These are phyloP conservation scores for Xanthoconium separans DNA, from an alignment of 1,284 basidiomycete species.

Conservation along the genomic window DNA sequence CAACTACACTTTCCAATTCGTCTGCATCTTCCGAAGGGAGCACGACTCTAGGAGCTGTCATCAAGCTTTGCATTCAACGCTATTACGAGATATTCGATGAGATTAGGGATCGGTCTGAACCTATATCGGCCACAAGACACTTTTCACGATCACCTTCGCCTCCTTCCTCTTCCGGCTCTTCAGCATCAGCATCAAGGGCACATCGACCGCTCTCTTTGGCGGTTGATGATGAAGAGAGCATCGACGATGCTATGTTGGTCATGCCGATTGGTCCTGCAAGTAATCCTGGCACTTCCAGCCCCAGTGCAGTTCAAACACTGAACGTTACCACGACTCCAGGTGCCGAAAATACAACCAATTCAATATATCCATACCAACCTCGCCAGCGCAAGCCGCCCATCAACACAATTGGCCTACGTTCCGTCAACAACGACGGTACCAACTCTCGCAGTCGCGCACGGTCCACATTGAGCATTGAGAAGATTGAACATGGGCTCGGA, in stretches of 20 bases:
- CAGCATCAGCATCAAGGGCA: constrained; percentile 22
- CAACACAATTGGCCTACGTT: constrained; percentile 28
- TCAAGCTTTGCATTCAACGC: constrained; percentile 75
- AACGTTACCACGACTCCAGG: constrained; percentile 4
- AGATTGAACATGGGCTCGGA: constrained; percentile 32
- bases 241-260: constrained; percentile 72
- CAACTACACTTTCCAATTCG: constrained; percentile 23
- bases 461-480: constrained; percentile 64
- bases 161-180: constrained; percentile 30
- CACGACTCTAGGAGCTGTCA: constrained; percentile 68
- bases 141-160: constrained; percentile 29
- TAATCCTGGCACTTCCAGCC: constrained; percentile 9
- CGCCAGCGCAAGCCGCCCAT: constrained; percentile 37
- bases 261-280: constrained; percentile 62
- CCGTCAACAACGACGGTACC: constrained; percentile 30
- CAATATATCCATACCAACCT: constrained; percentile 36
- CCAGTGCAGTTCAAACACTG: constrained; percentile 11
- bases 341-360: neutral
- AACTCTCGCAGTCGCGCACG: constrained; percentile 42
- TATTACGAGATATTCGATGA: constrained; percentile 88
- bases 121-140: constrained; percentile 36
- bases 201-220: constrained; percentile 22
- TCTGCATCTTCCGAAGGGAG: constrained; percentile 39
- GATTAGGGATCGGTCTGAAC: constrained; percentile 63
- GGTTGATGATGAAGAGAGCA: constrained; percentile 62